A percentile compares a stretch with the other conserved stretches of the same genome.
Evolutionary conservation across 2,329 filamentous ascomycete species (phyloP).

Genomic region (Dactylellina haptotyla): DNA sequence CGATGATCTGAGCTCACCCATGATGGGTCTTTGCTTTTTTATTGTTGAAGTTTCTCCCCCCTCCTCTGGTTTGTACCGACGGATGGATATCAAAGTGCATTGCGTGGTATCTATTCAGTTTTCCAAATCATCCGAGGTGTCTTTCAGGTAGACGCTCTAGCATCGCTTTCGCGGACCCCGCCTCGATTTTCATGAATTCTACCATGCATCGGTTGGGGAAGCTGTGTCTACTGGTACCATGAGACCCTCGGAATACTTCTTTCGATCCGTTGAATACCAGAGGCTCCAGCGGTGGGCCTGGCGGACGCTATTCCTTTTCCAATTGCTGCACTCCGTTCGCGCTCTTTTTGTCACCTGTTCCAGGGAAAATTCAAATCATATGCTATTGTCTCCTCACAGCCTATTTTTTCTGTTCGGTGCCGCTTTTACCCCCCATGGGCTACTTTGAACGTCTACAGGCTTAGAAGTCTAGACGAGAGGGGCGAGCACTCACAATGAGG

Average conservation of each 20-base stretch:
- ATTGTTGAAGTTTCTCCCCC: too few species aligned
- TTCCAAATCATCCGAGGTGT: background rate
- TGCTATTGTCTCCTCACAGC: background rate
- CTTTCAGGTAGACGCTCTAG: background rate
- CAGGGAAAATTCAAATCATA: slow-evolving; percentile 4
- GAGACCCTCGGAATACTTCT: too few species aligned
- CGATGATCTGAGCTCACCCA: too few species aligned
- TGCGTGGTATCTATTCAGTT: too few species aligned
- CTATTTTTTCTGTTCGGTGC: background rate
- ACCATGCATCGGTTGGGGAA: too few species aligned
- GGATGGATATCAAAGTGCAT: too few species aligned
- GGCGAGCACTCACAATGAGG: background rate
- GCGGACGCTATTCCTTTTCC: background rate
- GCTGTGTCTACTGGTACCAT: background rate
- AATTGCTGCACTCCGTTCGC: background rate
- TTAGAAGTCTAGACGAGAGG: background rate
- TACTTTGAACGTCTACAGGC: background rate
- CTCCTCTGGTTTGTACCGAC: too few species aligned
- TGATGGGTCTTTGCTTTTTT: too few species aligned
- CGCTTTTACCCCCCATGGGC: background rate
- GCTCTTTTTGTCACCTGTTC: slow-evolving; percentile 4
- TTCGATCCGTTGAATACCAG: background rate
- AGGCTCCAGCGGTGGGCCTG: background rate
- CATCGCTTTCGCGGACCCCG: background rate
- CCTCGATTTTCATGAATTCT: too few species aligned